Percentiles rank a stretch among this genome's conserved stretches.
phyloP scores from a whole-genome alignment of 164 flowering plant species.

The Akebia trifoliata region DNA sequence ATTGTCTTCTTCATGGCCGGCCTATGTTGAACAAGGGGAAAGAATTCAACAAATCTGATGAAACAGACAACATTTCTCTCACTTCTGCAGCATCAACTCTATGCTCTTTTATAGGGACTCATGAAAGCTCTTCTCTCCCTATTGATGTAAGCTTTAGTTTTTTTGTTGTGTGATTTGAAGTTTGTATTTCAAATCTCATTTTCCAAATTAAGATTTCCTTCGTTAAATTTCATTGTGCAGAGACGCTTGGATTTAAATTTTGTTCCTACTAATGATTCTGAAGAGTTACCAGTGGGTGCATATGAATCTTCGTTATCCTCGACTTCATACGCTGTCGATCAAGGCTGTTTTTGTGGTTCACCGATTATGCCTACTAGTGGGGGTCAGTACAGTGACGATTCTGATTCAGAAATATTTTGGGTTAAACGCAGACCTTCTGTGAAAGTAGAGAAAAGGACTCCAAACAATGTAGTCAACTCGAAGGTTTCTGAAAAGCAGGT shows the following conservation, averaged over 20 bases:
- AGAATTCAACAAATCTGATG: constrained; percentile 15
- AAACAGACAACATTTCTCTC: too few relatives aligned
- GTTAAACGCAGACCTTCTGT: constrained; percentile 62
- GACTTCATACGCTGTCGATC: constrained; percentile 18
- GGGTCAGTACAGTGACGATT: constrained; percentile 49
- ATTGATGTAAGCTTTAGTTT: constrained; percentile 41
- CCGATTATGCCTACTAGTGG: constrained; percentile 20
- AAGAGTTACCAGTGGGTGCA: constrained; percentile 19
- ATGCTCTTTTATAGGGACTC: too few relatives aligned
- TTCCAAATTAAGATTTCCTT: background rate
- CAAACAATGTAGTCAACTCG: constrained; percentile 22
- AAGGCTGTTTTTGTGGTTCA: constrained; percentile 12
- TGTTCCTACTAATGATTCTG: constrained; percentile 21
- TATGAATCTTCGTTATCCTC: constrained; percentile 28
- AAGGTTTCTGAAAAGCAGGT: constrained; percentile 51
- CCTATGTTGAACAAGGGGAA: background rate
- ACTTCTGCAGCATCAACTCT: too few relatives aligned
- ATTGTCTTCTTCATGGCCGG: constrained; percentile 8
- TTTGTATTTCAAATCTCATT: too few relatives aligned
- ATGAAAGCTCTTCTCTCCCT: too few relatives aligned
- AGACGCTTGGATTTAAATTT: constrained; percentile 11
- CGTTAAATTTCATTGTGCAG: constrained; percentile 12
- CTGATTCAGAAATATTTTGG: constrained; percentile 73
- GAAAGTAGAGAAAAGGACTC: constrained; percentile 35
- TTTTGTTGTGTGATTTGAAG: background rate